These are phyloP conservation scores for Triticum timopheevii DNA, from an alignment of 176 grass and related monocot genomes.

Conservation along the genomic window DNA sequence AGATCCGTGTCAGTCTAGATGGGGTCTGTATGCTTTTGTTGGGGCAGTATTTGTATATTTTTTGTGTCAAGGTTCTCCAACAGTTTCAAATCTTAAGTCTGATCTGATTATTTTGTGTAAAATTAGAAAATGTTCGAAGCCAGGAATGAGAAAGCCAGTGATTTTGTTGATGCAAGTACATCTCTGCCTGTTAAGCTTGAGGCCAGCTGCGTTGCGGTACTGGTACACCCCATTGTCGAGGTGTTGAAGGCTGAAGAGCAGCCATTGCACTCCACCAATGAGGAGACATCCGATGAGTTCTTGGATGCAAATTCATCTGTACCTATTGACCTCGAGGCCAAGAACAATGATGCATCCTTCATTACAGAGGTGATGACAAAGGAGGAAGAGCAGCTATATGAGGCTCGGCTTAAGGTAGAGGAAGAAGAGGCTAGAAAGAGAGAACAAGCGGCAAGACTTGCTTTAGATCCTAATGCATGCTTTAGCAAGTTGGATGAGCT, in stretches of 20 bases:
- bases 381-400: conserved; percentile 70
- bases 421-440: conserved; percentile 47
- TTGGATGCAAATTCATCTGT: conserved; percentile 29
- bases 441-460: conserved; percentile 33
- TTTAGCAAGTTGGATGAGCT: conserved; percentile 93
- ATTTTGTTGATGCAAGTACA: conserved; percentile 21
- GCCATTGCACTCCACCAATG: conserved; percentile 24
- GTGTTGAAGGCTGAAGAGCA: conserved; percentile 26
- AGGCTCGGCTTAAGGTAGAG: conserved; percentile 43
- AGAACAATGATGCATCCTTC: conserved; percentile 62
- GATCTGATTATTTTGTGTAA: conserved; percentile 11
- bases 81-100: not conserved
- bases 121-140: conserved; percentile 50
- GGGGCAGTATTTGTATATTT: not conserved
- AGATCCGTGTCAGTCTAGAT: not conserved
- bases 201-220: not conserved
- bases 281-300: conserved; percentile 8
- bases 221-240: not conserved
- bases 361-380: conserved; percentile 66
- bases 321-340: conserved; percentile 60
- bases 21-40: not conserved
- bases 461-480: conserved; percentile 12
- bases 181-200: conserved; percentile 39
- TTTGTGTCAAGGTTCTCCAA: not conserved
- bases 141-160: conserved; percentile 2